Evolutionary conservation across 2,329 filamentous ascomycete genomes (phyloP).

Genomic region (Colletotrichum simmondsii): DNA sequence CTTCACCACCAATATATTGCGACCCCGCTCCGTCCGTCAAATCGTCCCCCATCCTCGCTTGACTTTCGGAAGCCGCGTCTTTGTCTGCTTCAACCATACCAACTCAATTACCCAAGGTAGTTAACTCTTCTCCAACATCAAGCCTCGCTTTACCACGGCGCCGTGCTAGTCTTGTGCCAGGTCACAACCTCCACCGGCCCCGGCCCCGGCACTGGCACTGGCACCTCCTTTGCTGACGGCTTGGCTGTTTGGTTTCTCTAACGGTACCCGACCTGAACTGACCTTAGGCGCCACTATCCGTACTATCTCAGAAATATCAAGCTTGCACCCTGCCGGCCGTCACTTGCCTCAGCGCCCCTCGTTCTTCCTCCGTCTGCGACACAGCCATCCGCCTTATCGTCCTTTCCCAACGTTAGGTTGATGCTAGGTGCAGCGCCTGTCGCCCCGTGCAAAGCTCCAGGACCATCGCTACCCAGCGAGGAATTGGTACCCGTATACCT

Average conservation of each 20-base stretch:
- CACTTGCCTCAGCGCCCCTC: neutral
- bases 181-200: neutral
- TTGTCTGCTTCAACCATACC: neutral
- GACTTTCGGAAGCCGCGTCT: neutral
- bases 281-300: neutral
- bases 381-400: neutral
- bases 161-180: neutral
- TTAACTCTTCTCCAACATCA: neutral
- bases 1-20: neutral
- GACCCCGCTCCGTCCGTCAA: constrained; percentile 4
- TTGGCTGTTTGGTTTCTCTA: neutral
- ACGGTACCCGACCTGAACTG: neutral
- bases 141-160: neutral
- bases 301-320: neutral
- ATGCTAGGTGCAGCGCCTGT: neutral
- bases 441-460: neutral
- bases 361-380: neutral
- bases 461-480: neutral
- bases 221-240: neutral
- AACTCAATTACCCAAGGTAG: neutral
- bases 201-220: neutral
- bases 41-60: neutral
- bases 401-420: neutral
- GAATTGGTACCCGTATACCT: neutral
- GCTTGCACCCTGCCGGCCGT: neutral